Conservation (phyloP, 441 rosid species). For the Euphorbia celastroides region DNA sequence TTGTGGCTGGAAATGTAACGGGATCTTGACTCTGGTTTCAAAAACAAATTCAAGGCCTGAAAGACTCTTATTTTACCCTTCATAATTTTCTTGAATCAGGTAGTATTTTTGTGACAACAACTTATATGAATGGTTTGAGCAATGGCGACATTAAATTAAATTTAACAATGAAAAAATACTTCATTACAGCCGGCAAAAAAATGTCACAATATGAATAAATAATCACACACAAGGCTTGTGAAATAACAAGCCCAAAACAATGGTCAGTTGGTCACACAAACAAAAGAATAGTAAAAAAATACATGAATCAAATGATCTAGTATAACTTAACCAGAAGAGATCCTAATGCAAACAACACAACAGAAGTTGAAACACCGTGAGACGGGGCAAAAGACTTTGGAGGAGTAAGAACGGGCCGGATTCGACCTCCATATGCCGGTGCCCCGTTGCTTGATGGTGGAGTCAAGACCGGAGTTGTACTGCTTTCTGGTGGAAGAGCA, state of each 20-base stretch:
- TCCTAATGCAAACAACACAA: slow-evolving; percentile 36
- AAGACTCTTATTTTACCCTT: no score
- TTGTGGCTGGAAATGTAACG: no score
- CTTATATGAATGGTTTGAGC: no score
- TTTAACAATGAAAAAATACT: no score
- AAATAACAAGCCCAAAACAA: slow-evolving; percentile 8
- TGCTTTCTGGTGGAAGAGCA: slow-evolving; percentile 53
- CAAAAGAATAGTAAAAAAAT: slow-evolving; percentile 22
- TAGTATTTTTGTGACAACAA: no score
- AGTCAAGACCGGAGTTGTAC: slow-evolving; percentile 32
- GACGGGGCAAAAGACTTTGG: slow-evolving; percentile 40
- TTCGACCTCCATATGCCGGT: slow-evolving; percentile 44
- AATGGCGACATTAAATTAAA: no score
- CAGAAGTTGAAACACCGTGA: slow-evolving; percentile 32
- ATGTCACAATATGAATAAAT: no score
- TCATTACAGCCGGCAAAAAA: no score
- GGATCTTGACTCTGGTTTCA: no score
- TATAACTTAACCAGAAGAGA: slow-evolving; percentile 33
- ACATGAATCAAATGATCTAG: slow-evolving; percentile 21
- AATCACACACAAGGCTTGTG: no score
- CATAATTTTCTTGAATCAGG: no score
- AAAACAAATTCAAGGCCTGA: no score
- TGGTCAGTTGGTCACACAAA: slow-evolving; percentile 11
- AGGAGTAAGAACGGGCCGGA: slow-evolving; percentile 44
- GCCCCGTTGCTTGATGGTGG: slow-evolving; percentile 27